A percentile compares a stretch with the other conserved stretches of the same genome.
Evolutionary conservation across 306 rosid species (phyloP).

Genomic region (Glycine tomentella): DNA sequence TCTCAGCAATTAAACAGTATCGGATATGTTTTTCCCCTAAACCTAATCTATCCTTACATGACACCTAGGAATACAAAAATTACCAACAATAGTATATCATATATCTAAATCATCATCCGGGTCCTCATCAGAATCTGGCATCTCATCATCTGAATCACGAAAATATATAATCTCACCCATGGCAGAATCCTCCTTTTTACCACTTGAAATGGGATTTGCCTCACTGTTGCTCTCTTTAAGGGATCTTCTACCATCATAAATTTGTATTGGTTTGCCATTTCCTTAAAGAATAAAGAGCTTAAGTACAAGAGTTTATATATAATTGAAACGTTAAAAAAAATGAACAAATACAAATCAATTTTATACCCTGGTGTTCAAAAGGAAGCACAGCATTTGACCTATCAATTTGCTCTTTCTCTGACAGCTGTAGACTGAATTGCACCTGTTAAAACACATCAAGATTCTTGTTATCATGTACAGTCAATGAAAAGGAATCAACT

Average conservation of each 20-base stretch:
- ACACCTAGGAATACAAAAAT: slow-evolving; percentile 2
- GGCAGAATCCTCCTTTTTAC: slow-evolving; percentile 57
- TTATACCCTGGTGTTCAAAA: slow-evolving; percentile 92
- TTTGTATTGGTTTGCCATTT: slow-evolving; percentile 78
- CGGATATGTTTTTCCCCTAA: neutral
- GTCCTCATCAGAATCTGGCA: slow-evolving; percentile 98
- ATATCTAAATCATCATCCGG: slow-evolving; percentile 98
- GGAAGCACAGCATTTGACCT: slow-evolving; percentile 94
- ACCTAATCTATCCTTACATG: slow-evolving; percentile 32
- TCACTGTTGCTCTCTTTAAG: slow-evolving; percentile 57
- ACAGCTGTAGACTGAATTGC: slow-evolving; percentile 84
- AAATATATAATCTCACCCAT: slow-evolving; percentile 88
- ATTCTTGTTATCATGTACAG: neutral
- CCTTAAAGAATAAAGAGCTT: slow-evolving; percentile 52
- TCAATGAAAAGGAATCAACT: slow-evolving; percentile 15
- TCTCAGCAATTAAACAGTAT: neutral
- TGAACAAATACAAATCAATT: slow-evolving; percentile 27
- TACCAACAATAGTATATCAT: slow-evolving; percentile 41
- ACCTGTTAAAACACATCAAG: slow-evolving; percentile 57
- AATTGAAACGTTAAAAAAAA: neutral
- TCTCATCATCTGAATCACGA: slow-evolving; percentile 95
- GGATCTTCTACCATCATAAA: slow-evolving; percentile 88
- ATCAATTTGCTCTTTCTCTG: slow-evolving; percentile 88
- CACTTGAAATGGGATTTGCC: slow-evolving; percentile 42
- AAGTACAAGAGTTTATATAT: neutral